Evolutionary conservation across 768 basidiomycete genomes (phyloP), one percentile per base, ranked within the genome.

Genomic region (Scleroderma citrinum): DNA sequence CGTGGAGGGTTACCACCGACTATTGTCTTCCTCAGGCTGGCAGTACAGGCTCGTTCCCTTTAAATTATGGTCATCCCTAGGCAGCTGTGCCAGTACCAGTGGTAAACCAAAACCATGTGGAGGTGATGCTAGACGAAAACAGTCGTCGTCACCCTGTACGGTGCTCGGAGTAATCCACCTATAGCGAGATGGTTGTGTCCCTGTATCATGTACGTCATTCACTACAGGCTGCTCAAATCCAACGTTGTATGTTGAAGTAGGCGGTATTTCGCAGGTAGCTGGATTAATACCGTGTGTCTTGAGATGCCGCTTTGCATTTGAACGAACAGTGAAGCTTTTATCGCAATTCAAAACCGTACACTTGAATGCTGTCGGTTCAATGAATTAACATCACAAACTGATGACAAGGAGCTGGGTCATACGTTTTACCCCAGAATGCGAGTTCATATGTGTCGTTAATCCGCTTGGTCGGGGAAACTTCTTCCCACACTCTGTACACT

Each of bases 271-370:
- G n/a, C 52, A 35, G 12, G 56, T 49, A 12, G 62, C 55, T 13
- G 61, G 62, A 49, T 61, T 59, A 37, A 83, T 73, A 21, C 84
- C 83, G 55, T 91, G 87, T 1, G 84, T 88, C 39, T 85, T 82
- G 32, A 87, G 73, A 59, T 91, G 87, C 30, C 87, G 77, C 63
- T 82, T 86, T 14, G 86, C 86, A 56, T 91, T 91, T 7, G 87
- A 90, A 12, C 85, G 80, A 16, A 90, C 87, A 17, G 84, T 80
- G 58, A 90, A 91, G 3, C 72, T 75, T 59, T 84, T 83, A 26
- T 69, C 65, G 60, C 88, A 91, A 30, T 74, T 72, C 13, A 76
- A 69, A 43, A 82, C 79, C 0, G 68, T 74, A 59, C 87, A 91
- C 32, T 65, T 65, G 30, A 54, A 63, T 17, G 65, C 58, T 61